Conservation (phyloP, 225 moss, liverwort and hornwort genomes). For the Climacium dendroides region DNA sequence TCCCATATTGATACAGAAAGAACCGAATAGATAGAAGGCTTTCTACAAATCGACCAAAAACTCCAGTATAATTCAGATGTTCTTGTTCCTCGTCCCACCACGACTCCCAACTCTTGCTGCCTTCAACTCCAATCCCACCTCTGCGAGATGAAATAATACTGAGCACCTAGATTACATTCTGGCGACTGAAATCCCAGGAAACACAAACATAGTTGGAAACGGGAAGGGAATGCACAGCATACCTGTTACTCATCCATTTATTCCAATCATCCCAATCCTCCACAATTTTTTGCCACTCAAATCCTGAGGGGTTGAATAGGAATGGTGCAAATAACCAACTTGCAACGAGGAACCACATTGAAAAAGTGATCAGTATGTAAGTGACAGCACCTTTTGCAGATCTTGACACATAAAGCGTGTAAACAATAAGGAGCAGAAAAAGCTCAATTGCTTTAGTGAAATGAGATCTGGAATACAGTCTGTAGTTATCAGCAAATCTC, state of each 20-base stretch:
- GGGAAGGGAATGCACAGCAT: neutral
- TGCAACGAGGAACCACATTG: constrained; percentile 91
- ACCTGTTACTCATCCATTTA: constrained; percentile 88
- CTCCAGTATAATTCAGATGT: constrained; percentile 57
- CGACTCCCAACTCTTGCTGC: constrained; percentile 90
- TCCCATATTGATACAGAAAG: constrained; percentile 79
- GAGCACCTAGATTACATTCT: neutral
- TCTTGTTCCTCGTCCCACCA: constrained; percentile 98
- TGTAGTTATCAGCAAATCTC: constrained; percentile 92
- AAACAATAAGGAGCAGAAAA: constrained; percentile 69
- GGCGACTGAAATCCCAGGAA: neutral
- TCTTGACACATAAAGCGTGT: constrained; percentile 58
- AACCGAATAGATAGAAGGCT: constrained; percentile 53
- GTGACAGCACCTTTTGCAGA: constrained; percentile 63
- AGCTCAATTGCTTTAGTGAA: constrained; percentile 90
- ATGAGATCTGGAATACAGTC: constrained; percentile 89
- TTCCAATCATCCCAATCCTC: constrained; percentile 99
- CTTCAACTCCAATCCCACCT: constrained; percentile 82
- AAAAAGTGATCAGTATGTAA: constrained; percentile 69
- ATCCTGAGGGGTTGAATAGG: constrained; percentile 93
- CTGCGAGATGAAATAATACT: neutral
- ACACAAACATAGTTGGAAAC: neutral
- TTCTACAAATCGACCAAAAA: constrained; percentile 63
- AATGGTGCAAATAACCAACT: constrained; percentile 94
- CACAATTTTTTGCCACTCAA: constrained; percentile 98